phyloP scores from a whole-genome alignment of 352 stramenopile genomes.

The Phytophthora capsici region DNA sequence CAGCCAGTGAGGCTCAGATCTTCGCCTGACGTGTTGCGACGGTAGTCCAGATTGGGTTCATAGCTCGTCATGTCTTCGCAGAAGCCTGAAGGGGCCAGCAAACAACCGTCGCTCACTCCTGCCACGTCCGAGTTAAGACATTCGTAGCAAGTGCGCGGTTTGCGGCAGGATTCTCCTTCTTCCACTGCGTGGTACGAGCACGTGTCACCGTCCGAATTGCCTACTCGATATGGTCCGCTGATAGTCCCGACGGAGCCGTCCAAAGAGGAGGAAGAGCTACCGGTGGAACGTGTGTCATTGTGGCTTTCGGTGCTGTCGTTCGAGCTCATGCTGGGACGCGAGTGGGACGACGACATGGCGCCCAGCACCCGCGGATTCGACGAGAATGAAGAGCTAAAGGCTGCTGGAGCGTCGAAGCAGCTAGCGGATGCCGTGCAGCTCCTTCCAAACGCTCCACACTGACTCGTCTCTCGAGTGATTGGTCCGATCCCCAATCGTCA shows the following conservation, averaged over 20 bases:
- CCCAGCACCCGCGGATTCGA: constrained; percentile 14
- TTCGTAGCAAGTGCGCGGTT: constrained; percentile 73
- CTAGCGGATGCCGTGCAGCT: constrained; percentile 21
- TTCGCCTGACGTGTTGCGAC: constrained; percentile 52
- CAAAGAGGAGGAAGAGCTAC: constrained; percentile 11
- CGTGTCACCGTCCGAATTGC: constrained; percentile 54
- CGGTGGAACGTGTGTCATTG: constrained; percentile 5
- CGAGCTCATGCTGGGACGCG: constrained; percentile 5
- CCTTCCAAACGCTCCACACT: constrained; percentile 16
- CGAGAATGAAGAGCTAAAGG: constrained; percentile 1
- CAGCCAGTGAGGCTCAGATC: constrained; percentile 40
- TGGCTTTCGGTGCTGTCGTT: constrained; percentile 15
- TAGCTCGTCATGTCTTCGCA: constrained; percentile 68
- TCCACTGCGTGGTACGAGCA: constrained; percentile 70
- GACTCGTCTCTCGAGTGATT: constrained; percentile 19
- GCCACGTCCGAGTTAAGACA: constrained; percentile 63
- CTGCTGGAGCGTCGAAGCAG: background rate
- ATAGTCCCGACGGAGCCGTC: constrained; percentile 29
- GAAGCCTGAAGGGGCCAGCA: constrained; percentile 61
- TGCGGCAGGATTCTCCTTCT: constrained; percentile 46
- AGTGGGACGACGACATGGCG: constrained; percentile 28
- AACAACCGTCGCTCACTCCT: constrained; percentile 47
- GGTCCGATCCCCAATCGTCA: constrained; percentile 23
- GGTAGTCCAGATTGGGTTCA: constrained; percentile 57
- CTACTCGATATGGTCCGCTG: constrained; percentile 41